Evolutionary conservation across 805 yeast genomes (phyloP), one percentile per base, ranked within the genome.

Genomic region (Sugiyamaella floridensis): DNA sequence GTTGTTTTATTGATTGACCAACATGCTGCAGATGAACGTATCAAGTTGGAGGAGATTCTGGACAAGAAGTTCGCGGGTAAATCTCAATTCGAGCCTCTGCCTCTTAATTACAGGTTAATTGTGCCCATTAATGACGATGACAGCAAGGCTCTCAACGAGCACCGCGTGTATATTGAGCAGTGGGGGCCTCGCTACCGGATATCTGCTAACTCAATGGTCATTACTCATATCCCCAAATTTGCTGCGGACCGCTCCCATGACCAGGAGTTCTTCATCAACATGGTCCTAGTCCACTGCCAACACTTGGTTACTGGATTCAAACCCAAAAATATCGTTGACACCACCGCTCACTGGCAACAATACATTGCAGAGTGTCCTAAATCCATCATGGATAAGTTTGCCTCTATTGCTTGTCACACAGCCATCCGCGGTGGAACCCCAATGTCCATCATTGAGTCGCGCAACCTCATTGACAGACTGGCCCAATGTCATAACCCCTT

Each of bases 11-110:
- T 63, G 0, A 60, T 85, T 4, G 96, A 89, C 63, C 96, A 88
- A 61, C 96, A 89, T 70, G 96, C 96, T 0, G 80, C 84, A 50
- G 95, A 86, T 67, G 96, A 89, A 63, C 67, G 96, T 51, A 72
- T 86, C 0, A 71, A 72, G 45, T 76, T 85, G 1, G 96, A 89
- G 59, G 48, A 54, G 1, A 60, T 76, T 11, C 67, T 79, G n/a
- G 56, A 63, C 34, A 72, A 71, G 2, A 70, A 73, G 50, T 60
- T 79, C 2, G 44, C 54, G 5, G 55, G 57, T 9, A 71, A 67
- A 0, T 37, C 63, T 4, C 64, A 64, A 12, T 61, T 63, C 40
- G 51, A 26, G n/a, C 37, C 37, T 3, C 10, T 32, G 20, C 42
- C 47, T 7, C 29, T 55, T 1, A 43, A 37, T 11, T 14, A 34